Evolutionary conservation across 83 land plant genomes (phyloP), one percentile per base, ranked within the genome.

Genomic region (Larix sibirica): DNA sequence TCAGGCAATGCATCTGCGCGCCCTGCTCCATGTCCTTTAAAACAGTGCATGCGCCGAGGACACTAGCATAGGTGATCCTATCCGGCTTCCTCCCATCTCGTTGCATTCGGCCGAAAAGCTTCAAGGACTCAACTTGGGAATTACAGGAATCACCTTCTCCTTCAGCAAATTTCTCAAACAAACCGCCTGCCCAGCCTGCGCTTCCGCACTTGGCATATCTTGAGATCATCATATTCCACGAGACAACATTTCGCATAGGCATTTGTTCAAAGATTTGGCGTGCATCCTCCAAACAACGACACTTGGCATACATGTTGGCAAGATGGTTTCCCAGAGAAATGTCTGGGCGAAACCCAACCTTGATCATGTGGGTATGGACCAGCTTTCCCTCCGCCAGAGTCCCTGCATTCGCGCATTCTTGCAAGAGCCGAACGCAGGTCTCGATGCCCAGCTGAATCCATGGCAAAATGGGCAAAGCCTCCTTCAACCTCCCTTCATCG

Each of bases 211-310:
- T n/a, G 47, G 85, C 83, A 80, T 87, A 87, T 33, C 74, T 28
- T 8, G 86, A 84, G 20, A 89, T 79, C 88, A 89, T 82, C 14
- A 71, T 67, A 70, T 82, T 89, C 88, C 87, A 90, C 17, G 89
- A 86, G 33, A 89, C 83, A 10, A 78, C 81, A 62, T 88, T 83
- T 62, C 81, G 83, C n/a, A 31, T 64, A n/a, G 85, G 88, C 85
- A 88, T 89, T 56, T 88, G 13, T 17, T 86, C 82, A 42, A 89
- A 89, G 65, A 89, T 26, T 13, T 54, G 26, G 61, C 85, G 63
- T 24, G 86, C 88, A 13, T 73, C 67, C 5, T 21, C 50, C 23
- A 89, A 28, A n/a, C 83, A 78, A 10, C 91, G 88, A 31, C 65
- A 38, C 4, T 87, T 44, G 8, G 73, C 84, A 62, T 81, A 86